phyloP scores from a whole-genome alignment of 495 filamentous ascomycete species.

The Neurospora sp. region DNA sequence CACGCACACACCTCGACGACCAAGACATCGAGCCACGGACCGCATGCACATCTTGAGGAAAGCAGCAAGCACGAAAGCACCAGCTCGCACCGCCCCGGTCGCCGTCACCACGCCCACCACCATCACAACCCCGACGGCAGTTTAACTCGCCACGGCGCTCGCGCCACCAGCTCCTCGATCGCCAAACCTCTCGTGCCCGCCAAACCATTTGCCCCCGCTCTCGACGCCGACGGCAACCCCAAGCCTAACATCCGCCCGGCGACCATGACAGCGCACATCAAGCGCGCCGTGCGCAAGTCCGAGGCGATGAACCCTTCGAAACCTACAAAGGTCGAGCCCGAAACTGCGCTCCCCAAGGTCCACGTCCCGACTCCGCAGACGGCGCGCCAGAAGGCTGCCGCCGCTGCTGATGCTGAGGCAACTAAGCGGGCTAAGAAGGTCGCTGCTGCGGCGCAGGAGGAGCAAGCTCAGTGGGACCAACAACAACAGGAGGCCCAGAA shows the following conservation, averaged over 20 bases:
- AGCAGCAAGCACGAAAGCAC: conserved; percentile 2
- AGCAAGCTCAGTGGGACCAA: not conserved
- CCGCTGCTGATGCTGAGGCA: not conserved
- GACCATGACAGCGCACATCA: conserved; percentile 12
- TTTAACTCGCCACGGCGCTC: not conserved
- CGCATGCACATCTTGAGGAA: not conserved
- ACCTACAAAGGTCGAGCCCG: not conserved
- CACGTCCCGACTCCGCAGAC: not conserved
- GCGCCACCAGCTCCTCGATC: conserved; percentile 2
- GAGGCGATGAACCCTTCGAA: not conserved
- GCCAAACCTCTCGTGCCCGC: conserved; percentile 3
- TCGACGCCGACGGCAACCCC: not conserved
- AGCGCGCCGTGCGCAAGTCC: conserved; percentile 12
- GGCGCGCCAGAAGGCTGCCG: not conserved
- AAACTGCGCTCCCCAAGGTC: not conserved
- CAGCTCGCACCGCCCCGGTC: not conserved
- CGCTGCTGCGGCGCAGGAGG: not conserved
- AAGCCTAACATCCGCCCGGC: conserved; percentile 10
- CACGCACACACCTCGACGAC: not conserved
- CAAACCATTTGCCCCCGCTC: not conserved
- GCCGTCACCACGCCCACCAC: not conserved
- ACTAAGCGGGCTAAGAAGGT: not conserved
- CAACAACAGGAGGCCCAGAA: not conserved
- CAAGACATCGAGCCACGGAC: not conserved
- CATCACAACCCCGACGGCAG: conserved; percentile 4